These are phyloP conservation scores for Hypoxylon sp. DNA, from an alignment of 2,329 filamentous ascomycete species.

Conservation along the genomic window DNA sequence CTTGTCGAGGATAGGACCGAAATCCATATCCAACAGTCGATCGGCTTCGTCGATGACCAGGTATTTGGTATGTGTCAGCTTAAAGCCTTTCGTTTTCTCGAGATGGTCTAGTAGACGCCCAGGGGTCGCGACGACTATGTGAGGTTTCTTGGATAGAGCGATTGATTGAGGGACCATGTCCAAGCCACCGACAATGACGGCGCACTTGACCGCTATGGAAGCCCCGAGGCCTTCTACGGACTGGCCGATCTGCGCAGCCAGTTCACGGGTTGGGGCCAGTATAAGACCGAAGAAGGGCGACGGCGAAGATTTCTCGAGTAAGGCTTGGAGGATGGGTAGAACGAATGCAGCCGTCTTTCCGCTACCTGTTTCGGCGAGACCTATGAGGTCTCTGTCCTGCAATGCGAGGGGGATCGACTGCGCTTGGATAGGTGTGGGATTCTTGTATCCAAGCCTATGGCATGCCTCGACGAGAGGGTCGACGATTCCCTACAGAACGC, in stretches of 20 bases:
- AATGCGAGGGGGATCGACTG: conserved; percentile 85
- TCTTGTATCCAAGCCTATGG: conserved; percentile 79
- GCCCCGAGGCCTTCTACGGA: conserved; percentile 87
- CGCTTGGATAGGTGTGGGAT: conserved; percentile 87
- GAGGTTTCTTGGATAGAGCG: conserved; percentile 92
- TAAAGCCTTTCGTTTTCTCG: conserved; percentile 97
- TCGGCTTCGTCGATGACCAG: conserved; percentile 97
- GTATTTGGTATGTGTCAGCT: conserved; percentile 80
- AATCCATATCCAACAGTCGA: conserved; percentile 89
- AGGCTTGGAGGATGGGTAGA: conserved; percentile 86
- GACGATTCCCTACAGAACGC: conserved; percentile 71
- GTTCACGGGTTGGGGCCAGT: conserved; percentile 89
- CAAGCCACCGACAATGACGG: conserved; percentile 89
- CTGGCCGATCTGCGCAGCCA: conserved; percentile 90
- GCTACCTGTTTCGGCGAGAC: conserved; percentile 91
- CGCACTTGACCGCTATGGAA: conserved; percentile 85
- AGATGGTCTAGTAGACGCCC: conserved; percentile 90
- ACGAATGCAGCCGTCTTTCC: conserved; percentile 97
- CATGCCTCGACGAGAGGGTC: conserved; percentile 91
- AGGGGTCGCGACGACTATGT: conserved; percentile 91
- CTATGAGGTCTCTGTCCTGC: conserved; percentile 85
- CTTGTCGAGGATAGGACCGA: conserved; percentile 90
- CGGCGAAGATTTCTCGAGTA: conserved; percentile 89
- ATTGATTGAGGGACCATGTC: conserved; percentile 95
- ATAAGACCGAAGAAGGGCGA: conserved; percentile 88